Conservation (phyloP, 495 filamentous ascomycete genomes). For the Penicillium riverlandense region DNA sequence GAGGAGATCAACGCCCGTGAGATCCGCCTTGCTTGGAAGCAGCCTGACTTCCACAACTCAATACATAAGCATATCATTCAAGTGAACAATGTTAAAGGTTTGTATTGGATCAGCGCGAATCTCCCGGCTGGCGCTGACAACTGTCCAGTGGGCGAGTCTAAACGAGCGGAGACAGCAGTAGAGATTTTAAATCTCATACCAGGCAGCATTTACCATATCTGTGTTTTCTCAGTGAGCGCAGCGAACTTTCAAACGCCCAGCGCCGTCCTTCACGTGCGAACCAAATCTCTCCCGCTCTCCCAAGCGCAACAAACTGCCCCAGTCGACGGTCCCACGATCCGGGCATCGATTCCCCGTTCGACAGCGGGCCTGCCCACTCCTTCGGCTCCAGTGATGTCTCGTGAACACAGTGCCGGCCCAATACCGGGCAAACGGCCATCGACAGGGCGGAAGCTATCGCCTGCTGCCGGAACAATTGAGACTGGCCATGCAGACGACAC, state of each 20-base stretch:
- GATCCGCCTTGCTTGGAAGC: conserved; percentile 86
- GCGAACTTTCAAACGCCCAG: conserved; percentile 90
- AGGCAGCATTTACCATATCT: conserved; percentile 81
- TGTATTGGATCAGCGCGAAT: neutral
- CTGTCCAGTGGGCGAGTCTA: conserved; percentile 71
- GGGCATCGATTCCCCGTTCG: conserved; percentile 36
- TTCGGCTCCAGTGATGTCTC: conserved; percentile 47
- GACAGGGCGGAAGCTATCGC: conserved; percentile 68
- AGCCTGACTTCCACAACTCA: conserved; percentile 66
- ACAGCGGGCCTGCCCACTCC: conserved; percentile 47
- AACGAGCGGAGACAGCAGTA: conserved; percentile 78
- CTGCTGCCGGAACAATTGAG: conserved; percentile 56
- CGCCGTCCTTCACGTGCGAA: conserved; percentile 72
- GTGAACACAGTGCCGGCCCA: conserved; percentile 55
- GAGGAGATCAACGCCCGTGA: conserved; percentile 81
- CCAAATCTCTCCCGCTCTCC: conserved; percentile 49
- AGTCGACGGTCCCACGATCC: conserved; percentile 29
- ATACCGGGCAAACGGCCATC: conserved; percentile 56
- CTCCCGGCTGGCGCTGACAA: conserved; percentile 5
- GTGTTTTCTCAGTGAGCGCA: conserved; percentile 80
- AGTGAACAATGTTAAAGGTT: conserved; percentile 87
- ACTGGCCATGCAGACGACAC: conserved; percentile 24
- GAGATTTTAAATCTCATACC: conserved; percentile 80
- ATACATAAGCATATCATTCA: conserved; percentile 85
- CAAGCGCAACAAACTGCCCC: conserved; percentile 45